Evolutionary conservation across 768 basidiomycete genomes (phyloP), one percentile per base, ranked within the genome.

Genomic region (Tricholoma sp.): DNA sequence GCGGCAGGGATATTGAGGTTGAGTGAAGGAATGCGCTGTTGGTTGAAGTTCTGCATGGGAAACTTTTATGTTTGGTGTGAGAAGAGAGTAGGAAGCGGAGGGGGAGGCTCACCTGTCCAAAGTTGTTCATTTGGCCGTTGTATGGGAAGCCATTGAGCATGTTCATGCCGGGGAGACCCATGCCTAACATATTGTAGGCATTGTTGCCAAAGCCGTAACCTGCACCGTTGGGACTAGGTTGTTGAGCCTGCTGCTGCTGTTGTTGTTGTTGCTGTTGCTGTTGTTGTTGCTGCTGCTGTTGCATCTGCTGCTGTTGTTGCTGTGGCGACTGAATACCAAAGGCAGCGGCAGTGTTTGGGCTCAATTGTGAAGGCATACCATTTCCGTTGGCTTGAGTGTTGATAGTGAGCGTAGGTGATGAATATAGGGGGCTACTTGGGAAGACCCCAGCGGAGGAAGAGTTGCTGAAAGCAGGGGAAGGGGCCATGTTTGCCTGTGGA

Each of bases 141-240:
- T 91, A 91, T 2, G 85, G 83, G 72, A 90, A 91, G 27, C 79
- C 83, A 39, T 81, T 80, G 61, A 89, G 75, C 78, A 90, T 84
- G 55, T 80, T 82, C 75, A 91, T 85, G 55, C 76, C 80, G 8
- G 88, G 87, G 63, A 91, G 77, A 51, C 88, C 87, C 88, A 91
- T 91, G 21, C 85, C 85, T 32, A 89, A 78, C 85, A 91, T 88
- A 59, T 46, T 85, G 70, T 90, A 89, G 6, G 82, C 47, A 29
- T 50, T 50, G 27, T 5, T 84, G 59, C 78, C 81, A 63, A 88
- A 87, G 56, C 74, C 77, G 63, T 88, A 88, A 16, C 76, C 72
- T 57, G 69, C 75, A 22, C 72, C 79, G 61, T 83, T 86, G 34
- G 71, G 69, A 52, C 76, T 79, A 9, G 69, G 70, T 24, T 47